phyloP scores from a whole-genome alignment of 2,329 filamentous ascomycete genomes.

The Penicillium sp. region DNA sequence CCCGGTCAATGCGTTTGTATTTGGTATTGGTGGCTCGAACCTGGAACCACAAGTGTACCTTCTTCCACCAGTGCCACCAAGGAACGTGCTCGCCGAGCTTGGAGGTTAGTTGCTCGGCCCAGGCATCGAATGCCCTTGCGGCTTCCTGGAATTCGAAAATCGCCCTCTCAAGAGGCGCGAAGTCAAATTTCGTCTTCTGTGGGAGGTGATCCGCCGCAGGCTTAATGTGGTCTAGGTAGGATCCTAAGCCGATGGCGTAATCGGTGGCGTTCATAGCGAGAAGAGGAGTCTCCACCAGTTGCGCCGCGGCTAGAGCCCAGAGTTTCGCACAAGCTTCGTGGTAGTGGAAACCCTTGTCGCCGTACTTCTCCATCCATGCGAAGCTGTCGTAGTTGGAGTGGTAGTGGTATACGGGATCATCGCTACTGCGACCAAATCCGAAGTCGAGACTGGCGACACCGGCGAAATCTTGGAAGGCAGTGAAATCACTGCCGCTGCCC shows the following conservation, averaged over 20 bases:
- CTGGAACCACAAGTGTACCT: constrained; percentile 59
- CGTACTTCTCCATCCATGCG: constrained; percentile 76
- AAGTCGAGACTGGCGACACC: constrained; percentile 65
- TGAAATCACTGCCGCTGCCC: constrained; percentile 71
- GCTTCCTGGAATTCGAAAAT: constrained; percentile 49
- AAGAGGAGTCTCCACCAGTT: constrained; percentile 59
- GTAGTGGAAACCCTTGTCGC: constrained; percentile 61
- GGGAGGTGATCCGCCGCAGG: constrained; percentile 26
- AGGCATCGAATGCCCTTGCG: constrained; percentile 51
- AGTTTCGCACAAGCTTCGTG: constrained; percentile 64
- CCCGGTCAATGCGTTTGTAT: constrained; percentile 79
- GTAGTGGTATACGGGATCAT: constrained; percentile 64
- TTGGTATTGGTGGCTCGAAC: constrained; percentile 69
- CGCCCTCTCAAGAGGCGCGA: constrained; percentile 48
- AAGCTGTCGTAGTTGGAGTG: constrained; percentile 82
- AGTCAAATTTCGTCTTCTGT: constrained; percentile 35
- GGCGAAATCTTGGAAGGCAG: constrained; percentile 69
- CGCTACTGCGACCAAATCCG: constrained; percentile 49
- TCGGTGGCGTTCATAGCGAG: constrained; percentile 62
- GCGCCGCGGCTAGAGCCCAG: constrained; percentile 58
- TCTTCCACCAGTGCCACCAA: constrained; percentile 74
- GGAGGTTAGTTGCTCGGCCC: constrained; percentile 46
- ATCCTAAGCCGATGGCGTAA: constrained; percentile 57
- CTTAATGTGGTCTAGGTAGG: constrained; percentile 40
- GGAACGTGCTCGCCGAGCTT: constrained; percentile 57